Evolutionary conservation across 83 land plant genomes (phyloP).

Genomic region (Diphasiastrum complanatum): DNA sequence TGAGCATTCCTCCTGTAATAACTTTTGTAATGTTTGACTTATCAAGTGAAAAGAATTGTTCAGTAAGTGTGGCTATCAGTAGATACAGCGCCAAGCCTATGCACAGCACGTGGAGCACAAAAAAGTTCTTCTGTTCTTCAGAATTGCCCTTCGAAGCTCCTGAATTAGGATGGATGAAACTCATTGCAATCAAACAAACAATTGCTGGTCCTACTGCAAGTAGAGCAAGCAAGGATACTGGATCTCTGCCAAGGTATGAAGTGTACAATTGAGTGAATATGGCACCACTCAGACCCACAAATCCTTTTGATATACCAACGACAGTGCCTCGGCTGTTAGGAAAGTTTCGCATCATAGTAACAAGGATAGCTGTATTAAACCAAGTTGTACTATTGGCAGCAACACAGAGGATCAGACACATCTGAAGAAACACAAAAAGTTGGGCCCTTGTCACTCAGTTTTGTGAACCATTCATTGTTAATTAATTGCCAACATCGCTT

Average conservation of each 20-base stretch:
- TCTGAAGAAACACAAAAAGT: neutral
- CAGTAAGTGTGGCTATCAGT: constrained; percentile 1
- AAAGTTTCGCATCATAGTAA: constrained; percentile 13
- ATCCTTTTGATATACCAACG: constrained; percentile 9
- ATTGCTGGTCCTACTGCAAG: neutral
- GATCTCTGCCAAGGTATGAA: neutral
- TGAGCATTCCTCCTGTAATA: neutral
- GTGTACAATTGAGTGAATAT: constrained; percentile 11
- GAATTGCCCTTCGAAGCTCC: neutral
- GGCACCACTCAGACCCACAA: constrained; percentile 15
- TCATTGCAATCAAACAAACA: neutral
- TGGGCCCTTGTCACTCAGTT: no score
- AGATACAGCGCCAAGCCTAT: constrained; percentile 1
- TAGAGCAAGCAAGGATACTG: neutral
- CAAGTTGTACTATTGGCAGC: constrained; percentile 10
- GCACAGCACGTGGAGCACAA: constrained; percentile 1
- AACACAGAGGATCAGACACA: neutral
- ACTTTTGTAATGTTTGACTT: neutral
- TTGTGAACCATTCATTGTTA: no score
- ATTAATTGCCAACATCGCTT: no score
- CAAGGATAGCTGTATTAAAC: constrained; percentile 11
- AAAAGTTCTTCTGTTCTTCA: constrained; percentile 11
- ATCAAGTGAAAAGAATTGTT: neutral
- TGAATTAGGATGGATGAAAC: neutral
- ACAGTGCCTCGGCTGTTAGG: constrained; percentile 14